A percentile compares a stretch with the other conserved stretches of the same genome.
Conservation (phyloP, 2,329 filamentous ascomycete genomes). For the Madurella fahalii region DNA sequence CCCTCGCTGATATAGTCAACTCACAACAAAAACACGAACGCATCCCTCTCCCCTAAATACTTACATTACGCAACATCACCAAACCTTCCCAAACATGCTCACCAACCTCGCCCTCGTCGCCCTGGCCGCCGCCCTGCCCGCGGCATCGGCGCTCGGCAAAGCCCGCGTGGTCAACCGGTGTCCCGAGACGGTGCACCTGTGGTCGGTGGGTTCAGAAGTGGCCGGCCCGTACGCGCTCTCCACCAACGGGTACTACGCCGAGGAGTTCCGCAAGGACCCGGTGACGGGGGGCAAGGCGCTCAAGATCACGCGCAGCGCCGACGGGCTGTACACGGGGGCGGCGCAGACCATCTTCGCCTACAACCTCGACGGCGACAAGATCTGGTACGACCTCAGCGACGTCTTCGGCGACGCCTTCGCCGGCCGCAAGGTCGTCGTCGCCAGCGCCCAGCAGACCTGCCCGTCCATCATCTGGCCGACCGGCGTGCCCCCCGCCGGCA, state of each 20-base stretch:
- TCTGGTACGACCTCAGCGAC: conserved; percentile 40
- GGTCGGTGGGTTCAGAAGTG: conserved; percentile 36
- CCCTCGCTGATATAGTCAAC: neutral
- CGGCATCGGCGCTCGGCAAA: conserved; percentile 30
- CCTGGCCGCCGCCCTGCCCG: conserved; percentile 24
- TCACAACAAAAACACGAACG: neutral
- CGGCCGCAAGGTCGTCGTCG: conserved; percentile 32
- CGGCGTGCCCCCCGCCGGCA: conserved; percentile 34
- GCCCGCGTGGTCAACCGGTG: conserved; percentile 38
- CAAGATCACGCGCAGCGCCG: conserved; percentile 34
- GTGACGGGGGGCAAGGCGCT: conserved; percentile 37
- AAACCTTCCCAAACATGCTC: conserved; percentile 19
- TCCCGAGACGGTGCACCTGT: conserved; percentile 33
- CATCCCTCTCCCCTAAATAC: neutral
- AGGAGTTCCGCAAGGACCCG: conserved; percentile 35
- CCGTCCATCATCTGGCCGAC: conserved; percentile 34
- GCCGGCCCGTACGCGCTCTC: conserved; percentile 27
- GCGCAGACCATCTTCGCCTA: conserved; percentile 40
- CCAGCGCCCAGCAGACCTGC: conserved; percentile 31
- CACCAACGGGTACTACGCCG: conserved; percentile 29
- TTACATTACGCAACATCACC: neutral
- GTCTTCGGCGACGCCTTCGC: conserved; percentile 39
- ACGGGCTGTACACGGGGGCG: conserved; percentile 38
- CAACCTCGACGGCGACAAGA: conserved; percentile 31
- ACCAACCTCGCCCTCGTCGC: conserved; percentile 23